Conservation (phyloP, 2,329 filamentous ascomycete species). For the Aspergillus sp. region DNA sequence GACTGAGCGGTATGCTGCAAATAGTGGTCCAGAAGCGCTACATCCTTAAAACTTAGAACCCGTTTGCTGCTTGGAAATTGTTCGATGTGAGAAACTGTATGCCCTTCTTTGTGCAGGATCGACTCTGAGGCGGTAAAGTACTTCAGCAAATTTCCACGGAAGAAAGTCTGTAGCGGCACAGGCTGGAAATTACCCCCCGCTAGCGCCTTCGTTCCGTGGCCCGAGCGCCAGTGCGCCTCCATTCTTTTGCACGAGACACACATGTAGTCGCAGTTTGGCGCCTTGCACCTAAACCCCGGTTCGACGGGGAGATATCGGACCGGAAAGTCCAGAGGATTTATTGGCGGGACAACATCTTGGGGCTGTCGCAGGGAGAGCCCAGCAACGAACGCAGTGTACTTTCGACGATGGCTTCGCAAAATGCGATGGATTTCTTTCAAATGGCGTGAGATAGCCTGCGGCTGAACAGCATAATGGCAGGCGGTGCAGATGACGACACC, state of each 20-base stretch:
- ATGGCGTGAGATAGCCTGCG: conserved; percentile 31
- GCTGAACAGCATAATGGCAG: conserved; percentile 35
- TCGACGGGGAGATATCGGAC: conserved; percentile 31
- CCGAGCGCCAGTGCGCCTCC: conserved; percentile 34
- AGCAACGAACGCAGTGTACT: conserved; percentile 18
- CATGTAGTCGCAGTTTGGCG: conserved; percentile 28
- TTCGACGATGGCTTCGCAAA: conserved; percentile 16
- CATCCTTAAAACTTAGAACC: not conserved
- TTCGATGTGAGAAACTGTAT: not conserved
- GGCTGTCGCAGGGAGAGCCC: conserved; percentile 23
- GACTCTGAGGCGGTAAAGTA: conserved; percentile 26
- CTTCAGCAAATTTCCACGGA: conserved; percentile 30
- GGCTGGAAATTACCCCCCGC: conserved; percentile 21
- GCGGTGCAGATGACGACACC: conserved; percentile 27
- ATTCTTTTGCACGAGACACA: conserved; percentile 37
- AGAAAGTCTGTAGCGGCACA: conserved; percentile 33
- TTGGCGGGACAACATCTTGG: conserved; percentile 26
- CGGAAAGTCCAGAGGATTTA: conserved; percentile 27
- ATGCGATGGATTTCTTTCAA: conserved; percentile 37
- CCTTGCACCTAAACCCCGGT: conserved; percentile 26
- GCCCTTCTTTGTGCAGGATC: not conserved
- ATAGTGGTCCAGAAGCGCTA: conserved; percentile 4
- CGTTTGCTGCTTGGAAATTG: not conserved
- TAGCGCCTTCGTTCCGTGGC: conserved; percentile 17
- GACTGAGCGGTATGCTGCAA: not conserved